Percentiles rank a stretch among this genome's conserved stretches.
Evolutionary conservation across 495 filamentous ascomycete species (phyloP).

Genomic region (Neurospora tetraspora): DNA sequence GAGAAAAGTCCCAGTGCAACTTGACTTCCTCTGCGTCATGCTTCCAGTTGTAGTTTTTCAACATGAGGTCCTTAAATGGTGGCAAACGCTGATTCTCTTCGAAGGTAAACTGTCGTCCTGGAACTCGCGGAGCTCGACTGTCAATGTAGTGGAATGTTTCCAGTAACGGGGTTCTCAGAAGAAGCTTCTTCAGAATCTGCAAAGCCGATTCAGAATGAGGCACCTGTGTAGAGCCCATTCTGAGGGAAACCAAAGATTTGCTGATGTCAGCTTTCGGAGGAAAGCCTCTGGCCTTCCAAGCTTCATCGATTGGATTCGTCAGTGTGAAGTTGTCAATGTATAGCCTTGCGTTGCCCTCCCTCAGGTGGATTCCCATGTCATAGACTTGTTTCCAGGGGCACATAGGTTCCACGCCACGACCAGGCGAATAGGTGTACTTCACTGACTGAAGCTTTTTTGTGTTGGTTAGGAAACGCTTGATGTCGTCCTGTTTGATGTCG

Average conservation of each 20-base stretch:
- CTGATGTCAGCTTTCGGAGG: background rate
- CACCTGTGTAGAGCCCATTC: slow-evolving; percentile 11
- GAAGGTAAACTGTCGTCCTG: slow-evolving; percentile 21
- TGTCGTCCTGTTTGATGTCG: background rate
- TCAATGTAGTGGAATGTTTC: slow-evolving; percentile 19
- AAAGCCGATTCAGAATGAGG: slow-evolving; percentile 15
- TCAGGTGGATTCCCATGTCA: background rate
- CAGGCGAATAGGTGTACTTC: background rate
- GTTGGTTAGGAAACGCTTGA: background rate
- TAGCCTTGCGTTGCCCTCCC: background rate
- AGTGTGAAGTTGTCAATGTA: background rate
- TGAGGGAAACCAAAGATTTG: slow-evolving; percentile 10
- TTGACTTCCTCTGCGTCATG: slow-evolving; percentile 11
- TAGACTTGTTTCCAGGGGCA: background rate
- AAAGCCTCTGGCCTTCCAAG: background rate
- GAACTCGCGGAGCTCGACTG: slow-evolving; percentile 3
- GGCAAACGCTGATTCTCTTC: slow-evolving; percentile 19
- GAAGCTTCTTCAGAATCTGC: slow-evolving; percentile 17
- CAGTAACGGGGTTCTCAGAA: slow-evolving; percentile 11
- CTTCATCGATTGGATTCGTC: background rate
- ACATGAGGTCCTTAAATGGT: slow-evolving; percentile 16
- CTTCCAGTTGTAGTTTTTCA: slow-evolving; percentile 26
- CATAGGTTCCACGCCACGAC: background rate
- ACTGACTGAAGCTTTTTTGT: background rate
- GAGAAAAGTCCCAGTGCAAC: slow-evolving; percentile 24